Evolutionary conservation across 768 basidiomycete genomes (phyloP).

Genomic region (Pleurotus eryngii): DNA sequence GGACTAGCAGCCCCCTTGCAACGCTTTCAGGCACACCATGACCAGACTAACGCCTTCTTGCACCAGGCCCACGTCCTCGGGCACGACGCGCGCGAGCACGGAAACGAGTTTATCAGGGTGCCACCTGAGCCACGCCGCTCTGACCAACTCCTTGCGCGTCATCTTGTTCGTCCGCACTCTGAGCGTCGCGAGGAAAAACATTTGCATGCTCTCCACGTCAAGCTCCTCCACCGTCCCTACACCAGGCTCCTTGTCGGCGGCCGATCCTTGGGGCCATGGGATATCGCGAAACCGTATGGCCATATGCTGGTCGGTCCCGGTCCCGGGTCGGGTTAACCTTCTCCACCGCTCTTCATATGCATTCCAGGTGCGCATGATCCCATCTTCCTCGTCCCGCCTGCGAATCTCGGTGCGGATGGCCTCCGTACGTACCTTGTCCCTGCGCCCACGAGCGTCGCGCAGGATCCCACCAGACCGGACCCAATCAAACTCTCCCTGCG

Average conservation of each 20-base stretch:
- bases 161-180: conserved; percentile 35
- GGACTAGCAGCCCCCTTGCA: conserved; percentile 24
- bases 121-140: conserved; percentile 61
- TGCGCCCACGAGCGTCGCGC: conserved; percentile 43
- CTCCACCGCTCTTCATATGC: conserved; percentile 53
- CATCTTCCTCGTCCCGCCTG: conserved; percentile 39
- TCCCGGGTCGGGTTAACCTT: conserved; percentile 22
- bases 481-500: conserved; percentile 56
- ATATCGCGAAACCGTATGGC: conserved; percentile 46
- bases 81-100: conserved; percentile 38
- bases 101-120: conserved; percentile 62
- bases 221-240: conserved; percentile 16
- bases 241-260: neutral
- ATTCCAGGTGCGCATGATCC: conserved; percentile 42
- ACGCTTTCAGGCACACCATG: conserved; percentile 37
- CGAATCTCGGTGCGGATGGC: conserved; percentile 44
- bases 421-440: conserved; percentile 50
- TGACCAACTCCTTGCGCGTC: conserved; percentile 50
- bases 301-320: conserved; percentile 4
- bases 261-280: conserved; percentile 56
- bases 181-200: conserved; percentile 48
- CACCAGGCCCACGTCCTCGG: conserved; percentile 43
- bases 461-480: conserved; percentile 56
- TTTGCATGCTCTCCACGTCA: conserved; percentile 36
- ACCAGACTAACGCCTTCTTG: conserved; percentile 45